Evolutionary conservation across 2,329 filamentous ascomycete species (phyloP), one percentile per base, ranked within the genome.

Genomic region (Lasiodiplodia theobromae): DNA sequence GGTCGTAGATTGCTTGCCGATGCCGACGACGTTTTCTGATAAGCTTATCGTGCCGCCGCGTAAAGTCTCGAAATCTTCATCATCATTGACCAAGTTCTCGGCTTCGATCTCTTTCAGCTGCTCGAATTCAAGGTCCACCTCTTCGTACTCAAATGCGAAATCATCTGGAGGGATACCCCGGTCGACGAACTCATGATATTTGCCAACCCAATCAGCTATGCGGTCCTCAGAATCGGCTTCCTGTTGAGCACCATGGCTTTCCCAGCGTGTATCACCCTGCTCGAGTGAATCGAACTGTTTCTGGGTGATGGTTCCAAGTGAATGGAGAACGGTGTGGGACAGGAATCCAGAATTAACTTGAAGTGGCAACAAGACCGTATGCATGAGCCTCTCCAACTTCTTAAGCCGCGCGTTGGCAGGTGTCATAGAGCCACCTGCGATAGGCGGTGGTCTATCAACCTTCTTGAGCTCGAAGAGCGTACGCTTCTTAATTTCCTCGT

Each of bases 241-340:
- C 6, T 34, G 25, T 7, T 52, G 28, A 14, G 37, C 23, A 5
- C 79, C 78, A 21, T 68, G 67, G 2, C 18, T 16, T 63, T 84
- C 75, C 75, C 83, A 85, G 34, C 75, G 77, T 28, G 77, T 73
- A 2, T 85, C 83, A 2, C 86, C 86, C 23, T 79, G 73, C 56
- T 82, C 78, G 0, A 96, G 80, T 0, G 89, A 92, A 0, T 88
- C 79, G 18, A 85, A 83, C 74, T 97, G 94, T 0, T 82, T 79
- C 47, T 86, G 71, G 0, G 86, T 90, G 64, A 97, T 85, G 1
- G 94, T 72, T 0, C 82, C 85, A 34, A 87, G 76, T 0, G 84
- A 75, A 8, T 82, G 74, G 1, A 96, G 85, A 1, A 86, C 75
- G 0, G 83, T 79, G 2, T 87, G 84, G 16, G 86, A 81, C 0